Evolutionary conservation across 441 rosid genomes (phyloP).

Genomic region (Bocquillonia castaneifolia): DNA sequence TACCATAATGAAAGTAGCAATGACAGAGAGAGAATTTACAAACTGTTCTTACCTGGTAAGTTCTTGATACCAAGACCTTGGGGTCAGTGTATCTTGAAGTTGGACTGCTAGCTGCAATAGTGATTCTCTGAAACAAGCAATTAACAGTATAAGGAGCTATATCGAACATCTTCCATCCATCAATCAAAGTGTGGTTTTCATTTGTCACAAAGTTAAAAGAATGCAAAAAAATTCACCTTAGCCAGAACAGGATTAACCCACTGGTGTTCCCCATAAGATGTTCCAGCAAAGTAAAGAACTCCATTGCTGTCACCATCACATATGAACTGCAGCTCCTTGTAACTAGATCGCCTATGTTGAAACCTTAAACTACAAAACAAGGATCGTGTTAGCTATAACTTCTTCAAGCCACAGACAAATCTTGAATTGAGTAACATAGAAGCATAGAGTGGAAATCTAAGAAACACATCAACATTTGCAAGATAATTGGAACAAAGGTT

Average conservation of each 20-base stretch:
- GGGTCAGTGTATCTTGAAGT: conserved; percentile 85
- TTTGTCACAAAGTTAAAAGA: not conserved
- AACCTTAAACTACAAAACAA: conserved; percentile 43
- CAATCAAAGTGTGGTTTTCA: not conserved
- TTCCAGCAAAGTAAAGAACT: conserved; percentile 79
- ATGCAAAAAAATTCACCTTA: conserved; percentile 50
- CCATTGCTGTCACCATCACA: conserved; percentile 98
- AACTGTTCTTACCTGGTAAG: conserved; percentile 57
- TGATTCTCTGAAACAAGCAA: conserved; percentile 54
- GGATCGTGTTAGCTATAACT: conserved; percentile 11
- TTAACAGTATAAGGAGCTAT: conserved; percentile 21
- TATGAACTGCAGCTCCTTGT: conserved; percentile 91
- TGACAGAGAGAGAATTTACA: not conserved
- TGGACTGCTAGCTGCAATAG: conserved; percentile 79
- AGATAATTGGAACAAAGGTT: not conserved
- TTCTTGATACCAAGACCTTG: conserved; percentile 76
- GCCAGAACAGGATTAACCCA: conserved; percentile 97
- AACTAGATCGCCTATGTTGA: conserved; percentile 85
- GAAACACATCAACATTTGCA: not conserved
- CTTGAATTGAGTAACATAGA: conserved; percentile 1
- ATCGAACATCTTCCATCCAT: conserved; percentile 3
- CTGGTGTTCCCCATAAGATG: conserved; percentile 85
- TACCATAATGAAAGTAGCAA: not conserved
- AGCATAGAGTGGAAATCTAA: conserved; percentile 1
- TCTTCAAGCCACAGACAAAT: not conserved